Conservation (phyloP, 176 grass and related monocot species). For the Tillandsia leiboldiana region DNA sequence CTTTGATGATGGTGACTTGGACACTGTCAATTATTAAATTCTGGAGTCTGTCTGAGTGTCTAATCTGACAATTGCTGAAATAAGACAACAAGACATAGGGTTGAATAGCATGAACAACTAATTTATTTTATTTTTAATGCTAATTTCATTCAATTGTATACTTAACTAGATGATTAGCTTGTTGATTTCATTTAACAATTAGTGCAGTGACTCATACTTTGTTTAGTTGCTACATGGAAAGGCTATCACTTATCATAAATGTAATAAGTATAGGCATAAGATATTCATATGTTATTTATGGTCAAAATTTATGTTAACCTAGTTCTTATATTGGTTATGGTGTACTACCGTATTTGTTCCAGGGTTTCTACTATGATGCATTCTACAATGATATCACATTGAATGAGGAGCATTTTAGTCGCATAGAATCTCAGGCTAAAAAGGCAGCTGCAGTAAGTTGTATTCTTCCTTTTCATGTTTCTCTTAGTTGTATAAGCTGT, state of each 20-base stretch:
- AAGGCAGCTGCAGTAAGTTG: conserved; percentile 74
- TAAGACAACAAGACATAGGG: too few species aligned
- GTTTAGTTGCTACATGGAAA: too few species aligned
- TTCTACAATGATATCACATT: conserved; percentile 75
- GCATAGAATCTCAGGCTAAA: conserved; percentile 69
- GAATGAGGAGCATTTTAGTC: conserved; percentile 73
- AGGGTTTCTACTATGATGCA: conserved; percentile 99
- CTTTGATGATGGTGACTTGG: conserved; percentile 1
- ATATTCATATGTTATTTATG: neutral
- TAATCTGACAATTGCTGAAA: too few species aligned
- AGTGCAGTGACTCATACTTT: too few species aligned
- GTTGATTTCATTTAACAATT: too few species aligned
- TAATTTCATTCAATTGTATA: too few species aligned
- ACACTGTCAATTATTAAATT: neutral
- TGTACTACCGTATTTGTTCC: conserved; percentile 7
- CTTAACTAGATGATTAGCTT: too few species aligned
- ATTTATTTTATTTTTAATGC: too few species aligned
- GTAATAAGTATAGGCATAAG: neutral
- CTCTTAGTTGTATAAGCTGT: neutral
- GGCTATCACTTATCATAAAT: neutral
- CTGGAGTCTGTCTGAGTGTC: too few species aligned
- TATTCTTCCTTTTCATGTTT: neutral
- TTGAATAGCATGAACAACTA: too few species aligned
- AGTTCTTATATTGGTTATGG: neutral
- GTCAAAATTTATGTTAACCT: neutral